Conservation (phyloP, 768 basidiomycete genomes). For the Kwoniella dendrophila region DNA sequence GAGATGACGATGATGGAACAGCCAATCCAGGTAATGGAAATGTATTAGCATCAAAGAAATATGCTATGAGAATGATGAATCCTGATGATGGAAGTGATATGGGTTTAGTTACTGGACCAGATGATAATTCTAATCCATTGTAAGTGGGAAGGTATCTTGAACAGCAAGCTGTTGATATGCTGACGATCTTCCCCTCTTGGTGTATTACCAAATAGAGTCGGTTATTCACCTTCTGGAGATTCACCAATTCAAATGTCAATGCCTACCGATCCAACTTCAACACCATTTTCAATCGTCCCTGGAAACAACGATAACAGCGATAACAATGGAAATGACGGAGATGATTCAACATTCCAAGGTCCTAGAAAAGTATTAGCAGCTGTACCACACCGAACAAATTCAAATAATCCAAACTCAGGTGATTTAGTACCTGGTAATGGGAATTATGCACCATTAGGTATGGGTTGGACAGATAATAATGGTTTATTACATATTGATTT, state of each 20-base stretch:
- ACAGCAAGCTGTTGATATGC: not conserved
- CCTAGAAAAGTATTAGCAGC: conserved; percentile 15
- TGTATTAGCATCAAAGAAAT: conserved; percentile 4
- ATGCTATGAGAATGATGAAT: conserved; percentile 24
- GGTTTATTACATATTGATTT: conserved; percentile 12
- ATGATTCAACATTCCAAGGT: conserved; percentile 15
- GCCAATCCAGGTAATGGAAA: not conserved
- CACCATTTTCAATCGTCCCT: conserved; percentile 15
- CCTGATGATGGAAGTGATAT: conserved; percentile 26
- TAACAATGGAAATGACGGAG: not conserved
- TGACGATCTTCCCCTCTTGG: not conserved
- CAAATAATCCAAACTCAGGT: not conserved
- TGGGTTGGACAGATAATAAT: conserved; percentile 20
- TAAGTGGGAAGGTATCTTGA: not conserved
- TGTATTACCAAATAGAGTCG: not conserved
- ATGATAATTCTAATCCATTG: conserved; percentile 1
- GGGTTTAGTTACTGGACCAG: conserved; percentile 15
- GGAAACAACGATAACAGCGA: not conserved
- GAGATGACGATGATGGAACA: not conserved
- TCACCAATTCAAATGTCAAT: conserved; percentile 6
- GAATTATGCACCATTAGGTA: conserved; percentile 22
- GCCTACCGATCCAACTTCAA: conserved; percentile 11
- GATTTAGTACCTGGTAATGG: conserved; percentile 13
- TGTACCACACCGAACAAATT: conserved; percentile 5
- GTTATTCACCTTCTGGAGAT: not conserved